Percentiles rank a stretch among this genome's conserved stretches.
Evolutionary conservation across 2,329 filamentous ascomycete genomes (phyloP).

Genomic region (Ophiostoma pallidulum): DNA sequence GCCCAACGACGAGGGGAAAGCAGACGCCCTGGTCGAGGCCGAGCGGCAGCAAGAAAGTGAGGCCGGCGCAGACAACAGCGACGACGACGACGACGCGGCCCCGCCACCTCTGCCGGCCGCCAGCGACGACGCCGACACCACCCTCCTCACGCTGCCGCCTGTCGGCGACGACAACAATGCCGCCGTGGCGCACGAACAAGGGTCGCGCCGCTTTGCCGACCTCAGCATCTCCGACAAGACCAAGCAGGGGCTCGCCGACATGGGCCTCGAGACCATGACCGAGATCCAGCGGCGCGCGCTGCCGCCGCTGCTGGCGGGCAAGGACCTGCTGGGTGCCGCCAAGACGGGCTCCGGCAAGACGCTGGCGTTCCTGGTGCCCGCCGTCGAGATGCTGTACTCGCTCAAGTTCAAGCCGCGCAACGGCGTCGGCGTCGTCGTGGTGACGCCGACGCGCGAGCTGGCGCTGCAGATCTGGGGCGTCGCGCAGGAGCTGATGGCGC

Average conservation of each 20-base stretch:
- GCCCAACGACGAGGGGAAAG: not conserved
- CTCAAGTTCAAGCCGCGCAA: constrained; percentile 92
- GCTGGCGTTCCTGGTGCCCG: constrained; percentile 85
- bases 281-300: constrained; percentile 86
- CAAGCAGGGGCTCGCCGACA: constrained; percentile 75
- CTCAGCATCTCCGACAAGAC: constrained; percentile 82
- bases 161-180: constrained; percentile 52
- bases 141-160: constrained; percentile 42
- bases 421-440: constrained; percentile 82
- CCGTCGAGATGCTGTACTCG: constrained; percentile 83
- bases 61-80: constrained; percentile 18
- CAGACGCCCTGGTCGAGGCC: not conserved
- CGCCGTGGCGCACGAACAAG: not conserved
- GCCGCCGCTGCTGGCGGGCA: constrained; percentile 77
- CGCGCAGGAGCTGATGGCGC: constrained; percentile 81
- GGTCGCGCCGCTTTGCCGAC: constrained; percentile 56
- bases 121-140: constrained; percentile 27
- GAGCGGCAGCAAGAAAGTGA: not conserved
- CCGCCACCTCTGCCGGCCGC: not conserved
- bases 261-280: constrained; percentile 94
- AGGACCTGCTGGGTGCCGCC: constrained; percentile 83
- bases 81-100: constrained; percentile 22
- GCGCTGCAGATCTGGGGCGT: constrained; percentile 96
- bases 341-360: constrained; percentile 93
- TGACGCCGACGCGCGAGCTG: constrained; percentile 87